Evolutionary conservation across 768 basidiomycete species (phyloP).

Genomic region (Collybia sordida): DNA sequence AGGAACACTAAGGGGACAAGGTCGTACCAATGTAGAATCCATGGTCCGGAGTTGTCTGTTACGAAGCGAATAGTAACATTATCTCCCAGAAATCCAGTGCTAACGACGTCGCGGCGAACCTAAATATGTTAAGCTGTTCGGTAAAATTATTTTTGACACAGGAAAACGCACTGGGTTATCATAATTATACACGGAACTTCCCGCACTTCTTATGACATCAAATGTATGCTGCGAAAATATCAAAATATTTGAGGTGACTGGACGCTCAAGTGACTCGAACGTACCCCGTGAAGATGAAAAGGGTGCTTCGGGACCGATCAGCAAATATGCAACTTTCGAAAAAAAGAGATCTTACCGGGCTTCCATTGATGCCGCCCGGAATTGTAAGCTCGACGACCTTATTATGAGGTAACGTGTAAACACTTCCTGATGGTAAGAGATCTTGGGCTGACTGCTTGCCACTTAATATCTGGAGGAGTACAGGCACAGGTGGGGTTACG

Average conservation of each 20-base stretch:
- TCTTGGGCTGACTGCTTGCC: slow-evolving; percentile 29
- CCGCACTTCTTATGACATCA: slow-evolving; percentile 41
- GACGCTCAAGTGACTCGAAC: neutral
- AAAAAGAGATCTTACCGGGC: slow-evolving; percentile 2
- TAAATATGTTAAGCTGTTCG: neutral
- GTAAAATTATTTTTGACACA: no score
- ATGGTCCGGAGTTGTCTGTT: slow-evolving; percentile 70
- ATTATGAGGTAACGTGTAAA: slow-evolving; percentile 39
- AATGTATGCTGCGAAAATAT: slow-evolving; percentile 32
- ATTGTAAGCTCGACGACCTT: slow-evolving; percentile 46
- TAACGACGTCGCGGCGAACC: slow-evolving; percentile 53
- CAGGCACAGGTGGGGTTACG: slow-evolving; percentile 34
- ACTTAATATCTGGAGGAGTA: slow-evolving; percentile 43
- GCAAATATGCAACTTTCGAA: neutral
- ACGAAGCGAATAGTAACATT: slow-evolving; percentile 59
- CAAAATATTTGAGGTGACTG: slow-evolving; percentile 8
- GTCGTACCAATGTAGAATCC: slow-evolving; percentile 45
- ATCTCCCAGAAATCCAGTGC: slow-evolving; percentile 34
- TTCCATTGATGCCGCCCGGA: slow-evolving; percentile 32
- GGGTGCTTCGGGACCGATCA: slow-evolving; percentile 16
- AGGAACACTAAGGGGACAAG: neutral
- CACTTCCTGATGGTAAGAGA: slow-evolving; percentile 36
- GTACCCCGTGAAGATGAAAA: slow-evolving; percentile 29
- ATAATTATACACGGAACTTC: slow-evolving; percentile 38
- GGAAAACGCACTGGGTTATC: slow-evolving; percentile 43